phyloP scores from a whole-genome alignment of 495 filamentous ascomycete genomes.

The Penicillium arizonense region DNA sequence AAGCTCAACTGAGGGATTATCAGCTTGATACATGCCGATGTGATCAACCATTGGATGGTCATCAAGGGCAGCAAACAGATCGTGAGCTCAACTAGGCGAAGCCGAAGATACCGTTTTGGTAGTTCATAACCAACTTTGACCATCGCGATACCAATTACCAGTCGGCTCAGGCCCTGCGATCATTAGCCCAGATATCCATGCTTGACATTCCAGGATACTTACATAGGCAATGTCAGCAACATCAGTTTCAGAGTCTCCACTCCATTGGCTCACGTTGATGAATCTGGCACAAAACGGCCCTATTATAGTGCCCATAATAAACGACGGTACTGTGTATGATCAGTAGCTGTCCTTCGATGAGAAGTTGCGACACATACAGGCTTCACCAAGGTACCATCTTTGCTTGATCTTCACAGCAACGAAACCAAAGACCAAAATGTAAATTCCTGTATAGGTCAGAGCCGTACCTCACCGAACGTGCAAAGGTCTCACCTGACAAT shows the following conservation, averaged over 20 bases:
- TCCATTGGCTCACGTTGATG: slow-evolving; percentile 45
- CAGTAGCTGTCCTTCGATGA: not conserved
- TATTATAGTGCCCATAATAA: slow-evolving; percentile 45
- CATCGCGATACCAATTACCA: slow-evolving; percentile 57
- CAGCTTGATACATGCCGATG: slow-evolving; percentile 35
- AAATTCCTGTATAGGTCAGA: slow-evolving; percentile 24
- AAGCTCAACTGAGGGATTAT: slow-evolving; percentile 33
- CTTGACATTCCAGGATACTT: not conserved
- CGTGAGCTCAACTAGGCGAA: slow-evolving; percentile 26
- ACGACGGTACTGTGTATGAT: slow-evolving; percentile 44
- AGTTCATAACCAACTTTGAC: slow-evolving; percentile 35
- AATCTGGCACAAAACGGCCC: slow-evolving; percentile 50
- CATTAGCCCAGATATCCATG: not conserved
- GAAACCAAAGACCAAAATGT: slow-evolving; percentile 40
- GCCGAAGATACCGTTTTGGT: slow-evolving; percentile 32
- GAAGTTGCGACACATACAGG: slow-evolving; percentile 37
- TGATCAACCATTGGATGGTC: slow-evolving; percentile 36
- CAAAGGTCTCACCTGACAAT: slow-evolving; percentile 37
- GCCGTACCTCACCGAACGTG: not conserved
- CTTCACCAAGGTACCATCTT: slow-evolving; percentile 57
- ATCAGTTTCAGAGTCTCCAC: slow-evolving; percentile 31
- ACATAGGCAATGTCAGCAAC: slow-evolving; percentile 46
- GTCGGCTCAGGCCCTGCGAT: slow-evolving; percentile 40
- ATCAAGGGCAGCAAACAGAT: slow-evolving; percentile 41
- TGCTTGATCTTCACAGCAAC: slow-evolving; percentile 53